These are phyloP conservation scores for Cetradonia linearis DNA, from an alignment of 495 filamentous ascomycete genomes.

Conservation along the genomic window DNA sequence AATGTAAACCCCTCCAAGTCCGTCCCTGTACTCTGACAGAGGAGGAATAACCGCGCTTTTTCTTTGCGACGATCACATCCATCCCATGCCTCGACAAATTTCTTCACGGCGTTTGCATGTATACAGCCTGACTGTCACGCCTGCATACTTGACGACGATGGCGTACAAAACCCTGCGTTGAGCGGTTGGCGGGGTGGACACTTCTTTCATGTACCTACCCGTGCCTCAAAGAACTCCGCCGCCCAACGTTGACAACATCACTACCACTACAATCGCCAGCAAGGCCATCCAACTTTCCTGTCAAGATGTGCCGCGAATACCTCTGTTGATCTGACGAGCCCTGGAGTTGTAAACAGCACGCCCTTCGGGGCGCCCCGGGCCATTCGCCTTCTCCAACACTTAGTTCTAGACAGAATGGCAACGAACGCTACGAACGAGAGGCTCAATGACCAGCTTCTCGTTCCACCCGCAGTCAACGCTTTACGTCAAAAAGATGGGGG, in stretches of 20 bases:
- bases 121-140: not conserved
- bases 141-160: not conserved
- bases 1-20: constrained; percentile 7
- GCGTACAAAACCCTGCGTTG: not conserved
- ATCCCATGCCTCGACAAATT: not conserved
- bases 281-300: not conserved
- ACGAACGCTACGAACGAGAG: constrained; percentile 26
- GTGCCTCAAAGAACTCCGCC: constrained; percentile 19
- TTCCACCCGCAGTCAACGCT: constrained; percentile 44
- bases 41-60: constrained; percentile 13
- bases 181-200: constrained; percentile 14
- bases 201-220: constrained; percentile 14
- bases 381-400: constrained; percentile 6
- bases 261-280: not conserved
- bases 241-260: not conserved
- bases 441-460: constrained; percentile 36
- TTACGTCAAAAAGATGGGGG: constrained; percentile 43
- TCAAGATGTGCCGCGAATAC: constrained; percentile 2
- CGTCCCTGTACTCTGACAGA: not conserved
- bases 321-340: not conserved
- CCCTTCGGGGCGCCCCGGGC: constrained; percentile 19
- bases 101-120: not conserved
- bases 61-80: constrained; percentile 15
- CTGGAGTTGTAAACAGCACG: constrained; percentile 12
- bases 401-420: constrained; percentile 10